Conservation (phyloP, 257 asterid genomes). For the Verbascum thapsus region DNA sequence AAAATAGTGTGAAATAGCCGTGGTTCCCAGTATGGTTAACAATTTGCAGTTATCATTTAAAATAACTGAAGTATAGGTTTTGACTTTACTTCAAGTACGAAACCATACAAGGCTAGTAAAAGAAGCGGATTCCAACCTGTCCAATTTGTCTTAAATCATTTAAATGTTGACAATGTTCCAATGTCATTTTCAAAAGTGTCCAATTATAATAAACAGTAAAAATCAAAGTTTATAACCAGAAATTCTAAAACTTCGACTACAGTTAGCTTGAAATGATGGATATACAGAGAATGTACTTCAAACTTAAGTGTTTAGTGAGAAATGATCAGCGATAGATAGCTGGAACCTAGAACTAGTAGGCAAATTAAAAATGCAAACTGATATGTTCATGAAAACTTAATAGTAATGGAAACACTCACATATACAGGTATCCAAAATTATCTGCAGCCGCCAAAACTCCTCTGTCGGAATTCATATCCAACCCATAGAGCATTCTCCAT, state of each 20-base stretch:
- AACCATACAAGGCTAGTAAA: neutral
- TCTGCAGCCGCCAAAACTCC: slow-evolving; percentile 76
- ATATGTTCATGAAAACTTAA: slow-evolving; percentile 14
- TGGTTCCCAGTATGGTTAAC: neutral
- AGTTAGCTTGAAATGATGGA: slow-evolving; percentile 3
- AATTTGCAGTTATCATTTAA: neutral
- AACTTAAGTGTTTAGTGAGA: neutral
- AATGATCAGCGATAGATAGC: neutral
- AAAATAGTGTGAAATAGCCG: neutral
- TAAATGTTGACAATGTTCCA: no score
- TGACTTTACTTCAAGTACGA: neutral
- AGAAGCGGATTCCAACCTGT: neutral
- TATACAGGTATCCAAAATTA: slow-evolving; percentile 80
- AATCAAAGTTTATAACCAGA: neutral
- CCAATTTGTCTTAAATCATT: neutral
- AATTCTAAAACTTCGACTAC: slow-evolving; percentile 10
- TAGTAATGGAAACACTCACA: slow-evolving; percentile 49
- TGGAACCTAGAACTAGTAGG: neutral
- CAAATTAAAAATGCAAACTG: neutral
- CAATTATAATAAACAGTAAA: neutral
- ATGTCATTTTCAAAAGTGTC: no score
- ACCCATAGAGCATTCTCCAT: slow-evolving; percentile 96
- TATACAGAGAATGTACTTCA: neutral
- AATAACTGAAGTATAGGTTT: neutral
- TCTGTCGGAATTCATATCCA: slow-evolving; percentile 82